Percentiles rank a stretch among this genome's conserved stretches.
Conservation (phyloP, 345 rosid species). For the Nasturtium officinale region DNA sequence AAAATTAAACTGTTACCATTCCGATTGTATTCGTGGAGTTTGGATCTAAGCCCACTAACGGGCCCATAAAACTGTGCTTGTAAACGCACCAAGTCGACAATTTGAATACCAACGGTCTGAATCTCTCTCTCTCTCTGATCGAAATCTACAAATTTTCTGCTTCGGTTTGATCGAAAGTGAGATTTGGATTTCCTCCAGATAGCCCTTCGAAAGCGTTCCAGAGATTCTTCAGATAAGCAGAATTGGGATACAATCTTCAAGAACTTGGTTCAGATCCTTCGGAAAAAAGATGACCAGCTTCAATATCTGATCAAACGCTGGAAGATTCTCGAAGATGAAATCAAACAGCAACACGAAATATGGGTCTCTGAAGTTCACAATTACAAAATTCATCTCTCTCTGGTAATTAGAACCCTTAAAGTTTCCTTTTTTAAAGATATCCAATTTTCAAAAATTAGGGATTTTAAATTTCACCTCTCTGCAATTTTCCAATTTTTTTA, state of each 20-base stretch:
- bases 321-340: constrained; percentile 54
- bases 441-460: no score
- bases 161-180: neutral
- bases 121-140: constrained; percentile 10
- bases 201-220: constrained; percentile 32
- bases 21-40: no score
- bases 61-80: no score
- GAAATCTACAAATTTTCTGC: neutral
- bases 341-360: constrained; percentile 45
- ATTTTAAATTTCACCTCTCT: no score
- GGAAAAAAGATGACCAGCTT: constrained; percentile 58
- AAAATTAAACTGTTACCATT: no score
- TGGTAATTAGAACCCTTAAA: constrained; percentile 31
- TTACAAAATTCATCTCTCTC: constrained; percentile 50
- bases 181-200: constrained; percentile 16
- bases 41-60: no score
- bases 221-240: constrained; percentile 43
- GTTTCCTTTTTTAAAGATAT: no score
- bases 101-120: constrained; percentile 11
- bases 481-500: no score
- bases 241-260: constrained; percentile 56
- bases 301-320: constrained; percentile 50
- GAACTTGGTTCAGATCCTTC: constrained; percentile 44
- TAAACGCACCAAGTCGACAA: constrained; percentile 9
- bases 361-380: neutral